phyloP scores from a whole-genome alignment of 2,329 filamentous ascomycete species.

The Cladosporium velox region DNA sequence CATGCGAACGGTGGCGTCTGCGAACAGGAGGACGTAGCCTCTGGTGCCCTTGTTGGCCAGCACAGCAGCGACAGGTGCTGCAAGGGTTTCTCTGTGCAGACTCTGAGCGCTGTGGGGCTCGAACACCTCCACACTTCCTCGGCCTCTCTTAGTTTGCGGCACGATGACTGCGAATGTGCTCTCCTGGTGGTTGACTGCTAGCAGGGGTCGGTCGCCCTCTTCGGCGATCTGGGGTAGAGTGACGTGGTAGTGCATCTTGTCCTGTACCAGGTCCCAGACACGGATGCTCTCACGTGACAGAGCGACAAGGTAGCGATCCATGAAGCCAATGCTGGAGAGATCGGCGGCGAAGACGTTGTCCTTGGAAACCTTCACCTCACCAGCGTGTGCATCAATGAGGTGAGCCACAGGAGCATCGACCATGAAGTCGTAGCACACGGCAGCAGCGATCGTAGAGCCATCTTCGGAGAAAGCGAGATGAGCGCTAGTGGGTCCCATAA shows the following conservation, averaged over 20 bases:
- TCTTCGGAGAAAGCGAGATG: constrained; percentile 79
- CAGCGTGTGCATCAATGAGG: constrained; percentile 72
- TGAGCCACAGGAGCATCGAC: constrained; percentile 66
- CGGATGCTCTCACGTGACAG: constrained; percentile 71
- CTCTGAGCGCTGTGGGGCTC: constrained; percentile 61
- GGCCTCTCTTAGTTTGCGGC: constrained; percentile 36
- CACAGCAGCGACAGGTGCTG: constrained; percentile 58
- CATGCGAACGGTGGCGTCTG: constrained; percentile 68
- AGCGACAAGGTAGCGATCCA: constrained; percentile 73
- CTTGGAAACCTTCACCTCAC: constrained; percentile 66
- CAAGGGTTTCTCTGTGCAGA: constrained; percentile 50
- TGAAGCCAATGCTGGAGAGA: constrained; percentile 59
- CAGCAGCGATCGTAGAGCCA: constrained; percentile 71
- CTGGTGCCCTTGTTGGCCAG: constrained; percentile 64
- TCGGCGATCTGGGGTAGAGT: constrained; percentile 46
- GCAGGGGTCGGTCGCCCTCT: constrained; percentile 28
- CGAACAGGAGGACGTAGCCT: constrained; percentile 75
- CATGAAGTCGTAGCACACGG: constrained; percentile 20
- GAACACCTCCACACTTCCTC: constrained; percentile 62
- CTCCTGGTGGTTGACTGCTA: constrained; percentile 68
- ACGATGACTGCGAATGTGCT: constrained; percentile 45
- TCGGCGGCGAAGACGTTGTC: constrained; percentile 50
- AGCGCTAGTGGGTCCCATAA: constrained; percentile 49
- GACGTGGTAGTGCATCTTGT: constrained; percentile 69
- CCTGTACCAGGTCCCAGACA: constrained; percentile 82